Evolutionary conservation across 2,329 filamentous ascomycete species (phyloP).

Genomic region (Hyphodiscus sp.): DNA sequence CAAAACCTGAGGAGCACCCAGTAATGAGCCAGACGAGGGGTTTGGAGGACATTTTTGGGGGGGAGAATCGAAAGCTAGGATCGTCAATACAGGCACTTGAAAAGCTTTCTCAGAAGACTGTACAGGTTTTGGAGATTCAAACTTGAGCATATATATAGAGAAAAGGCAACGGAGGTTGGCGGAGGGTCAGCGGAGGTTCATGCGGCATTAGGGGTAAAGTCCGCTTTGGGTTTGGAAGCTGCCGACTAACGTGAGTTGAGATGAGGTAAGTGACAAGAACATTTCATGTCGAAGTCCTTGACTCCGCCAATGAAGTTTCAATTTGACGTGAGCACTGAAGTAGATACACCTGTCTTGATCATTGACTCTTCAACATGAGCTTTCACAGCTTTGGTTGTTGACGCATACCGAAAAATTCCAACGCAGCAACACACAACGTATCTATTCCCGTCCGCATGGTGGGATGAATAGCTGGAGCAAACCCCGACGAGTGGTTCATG

Average conservation of each 20-base stretch:
- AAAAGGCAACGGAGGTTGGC: neutral
- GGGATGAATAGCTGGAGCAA: constrained; percentile 51
- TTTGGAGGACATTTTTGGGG: neutral
- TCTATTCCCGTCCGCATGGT: constrained; percentile 46
- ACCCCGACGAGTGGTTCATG: constrained; percentile 50
- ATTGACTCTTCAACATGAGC: neutral
- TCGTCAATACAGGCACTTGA: neutral
- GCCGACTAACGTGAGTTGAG: neutral
- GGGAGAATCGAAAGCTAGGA: neutral
- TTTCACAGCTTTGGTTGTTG: too few relatives aligned
- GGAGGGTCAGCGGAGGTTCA: neutral
- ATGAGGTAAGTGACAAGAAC: neutral
- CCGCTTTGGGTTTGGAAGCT: neutral
- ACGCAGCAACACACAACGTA: constrained; percentile 41
- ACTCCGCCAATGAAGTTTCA: neutral
- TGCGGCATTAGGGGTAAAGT: neutral
- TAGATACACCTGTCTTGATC: neutral
- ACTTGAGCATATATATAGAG: neutral
- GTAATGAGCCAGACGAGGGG: constrained; percentile 8
- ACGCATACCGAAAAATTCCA: constrained; percentile 34
- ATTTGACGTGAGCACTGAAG: neutral
- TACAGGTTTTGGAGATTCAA: neutral
- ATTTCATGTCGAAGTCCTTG: neutral
- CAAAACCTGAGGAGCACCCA: constrained; percentile 9
- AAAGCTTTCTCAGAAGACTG: neutral